Evolutionary conservation across 2,329 filamentous ascomycete species (phyloP), one percentile per base, ranked within the genome.

Genomic region (Exserohilum rostratum): DNA sequence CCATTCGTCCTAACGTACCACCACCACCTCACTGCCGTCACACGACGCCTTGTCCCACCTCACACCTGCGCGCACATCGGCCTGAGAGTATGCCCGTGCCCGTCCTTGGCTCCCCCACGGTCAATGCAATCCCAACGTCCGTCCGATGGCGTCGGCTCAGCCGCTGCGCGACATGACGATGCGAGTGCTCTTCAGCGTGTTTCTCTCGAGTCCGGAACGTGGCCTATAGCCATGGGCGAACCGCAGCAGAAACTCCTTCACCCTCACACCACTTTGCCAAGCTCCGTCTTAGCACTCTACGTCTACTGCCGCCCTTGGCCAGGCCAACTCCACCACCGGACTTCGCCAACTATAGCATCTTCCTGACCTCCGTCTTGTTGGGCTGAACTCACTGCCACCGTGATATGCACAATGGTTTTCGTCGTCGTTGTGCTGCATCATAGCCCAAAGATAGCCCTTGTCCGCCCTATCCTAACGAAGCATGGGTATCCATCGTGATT

Each of bases 321-420:
- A 13, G 17, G 6, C 22, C 30, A 30, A 22, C 27, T 34, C 30
- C 12, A 18, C 20, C 10, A 54, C 45, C 61, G 56, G 58, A 60
- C 58, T 61, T 60, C 53, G 53, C 46, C 42, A 52, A 29, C 48
- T 22, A 50, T 50, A 47, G 46, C 45, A 38, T 37, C 42, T 55
- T 38, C 53, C 42, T 46, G 30, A 47, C 27, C 25, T 42, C 17
- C 37, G 18, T 35, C 30, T 46, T 17, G 50, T 50, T 56, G 53
- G 46, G 40, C 20, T 25, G 22, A 30, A 17, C 39, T n/a, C 5
- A 43, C n/a, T 5, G 34, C 10, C 13, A 29, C 35, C n/a, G n/a
- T n/a, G n/a, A n/a, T 31, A 13, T 10, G n/a, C 18, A 37, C 42
- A 40, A 29, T 30, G 20, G 27, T 18, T 13, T 35, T 45, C 47